Percentiles rank a stretch among this genome's conserved stretches.
phyloP scores from a whole-genome alignment of 1,284 basidiomycete genomes.

The Grifola frondosa region DNA sequence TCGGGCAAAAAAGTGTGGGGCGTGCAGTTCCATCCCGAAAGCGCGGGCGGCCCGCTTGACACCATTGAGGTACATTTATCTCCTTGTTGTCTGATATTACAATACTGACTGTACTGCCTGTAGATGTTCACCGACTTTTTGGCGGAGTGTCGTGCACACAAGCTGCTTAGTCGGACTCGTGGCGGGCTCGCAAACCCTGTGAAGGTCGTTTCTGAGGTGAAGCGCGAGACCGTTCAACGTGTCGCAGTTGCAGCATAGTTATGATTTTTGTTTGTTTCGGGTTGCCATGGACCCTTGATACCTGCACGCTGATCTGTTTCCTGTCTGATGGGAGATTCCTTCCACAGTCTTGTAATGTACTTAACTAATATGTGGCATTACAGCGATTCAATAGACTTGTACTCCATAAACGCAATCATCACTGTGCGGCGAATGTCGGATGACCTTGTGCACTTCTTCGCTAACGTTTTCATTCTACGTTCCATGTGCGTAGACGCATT shows the following conservation, averaged over 20 bases:
- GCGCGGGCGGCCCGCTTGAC: slow-evolving; percentile 88
- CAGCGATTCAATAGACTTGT: no score
- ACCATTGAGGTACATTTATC: slow-evolving; percentile 77
- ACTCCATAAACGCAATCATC: no score
- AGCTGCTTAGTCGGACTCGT: slow-evolving; percentile 35
- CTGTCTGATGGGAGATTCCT: no score
- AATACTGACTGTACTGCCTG: not conserved
- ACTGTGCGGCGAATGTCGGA: no score
- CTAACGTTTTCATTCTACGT: no score
- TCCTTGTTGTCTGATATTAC: not conserved
- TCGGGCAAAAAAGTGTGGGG: slow-evolving; percentile 93
- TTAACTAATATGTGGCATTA: no score
- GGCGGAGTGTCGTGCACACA: slow-evolving; percentile 67
- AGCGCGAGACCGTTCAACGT: slow-evolving; percentile 19
- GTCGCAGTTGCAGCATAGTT: slow-evolving; percentile 31
- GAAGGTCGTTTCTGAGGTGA: slow-evolving; percentile 18
- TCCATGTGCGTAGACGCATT: no score
- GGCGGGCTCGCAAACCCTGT: slow-evolving; percentile 21
- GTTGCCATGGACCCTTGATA: no score
- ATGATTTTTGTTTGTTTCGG: no score
- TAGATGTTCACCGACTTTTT: slow-evolving; percentile 95
- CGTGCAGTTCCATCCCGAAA: slow-evolving; percentile 96
- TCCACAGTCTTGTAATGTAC: no score
- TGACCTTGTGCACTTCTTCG: no score
- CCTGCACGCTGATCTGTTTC: no score